Base-by-base conservation (phyloP, 768 basidiomycete genomes). In the Boletus huronensis region DNA sequence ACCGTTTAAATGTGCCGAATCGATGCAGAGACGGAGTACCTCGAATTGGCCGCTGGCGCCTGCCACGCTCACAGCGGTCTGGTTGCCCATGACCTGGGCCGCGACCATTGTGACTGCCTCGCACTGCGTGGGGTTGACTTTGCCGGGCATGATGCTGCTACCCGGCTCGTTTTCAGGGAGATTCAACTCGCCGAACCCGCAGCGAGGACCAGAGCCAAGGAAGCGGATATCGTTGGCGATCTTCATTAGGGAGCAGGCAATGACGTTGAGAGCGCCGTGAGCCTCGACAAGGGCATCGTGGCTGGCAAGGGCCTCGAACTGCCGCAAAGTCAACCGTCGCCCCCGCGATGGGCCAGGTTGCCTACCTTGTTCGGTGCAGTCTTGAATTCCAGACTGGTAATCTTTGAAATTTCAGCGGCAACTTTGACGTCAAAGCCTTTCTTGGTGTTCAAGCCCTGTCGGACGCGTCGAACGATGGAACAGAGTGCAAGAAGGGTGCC, bases 81-180 rank as follows among this genome's bases (percentile, higher is more conserved):
- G 90, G 75, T 98, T 99, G 39, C 97, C 97, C 74, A 98, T 96
- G 5, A 98, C 96, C 72, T 98, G 97, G 0, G 96, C 94, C 39
- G 93, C 92, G 23, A 98, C 93, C 97, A 98, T 98, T 10, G 97
- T 98, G 57, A 98, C 73, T 8, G 97, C 97, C 74, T 99, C 97
- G 63, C 97, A 98, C 70, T 99, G 97, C 5, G 97, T 99, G 11
- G 97, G 97, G 75, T 99, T 99, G 55, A 99, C 97, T 77, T 99
- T 98, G 57, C 97, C 97, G 7, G 95, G 97, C 97, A 99, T 99
- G 75, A 99, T 98, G 54, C 93, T 96, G 66, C 93, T 95, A 44
- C 97, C 97, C 41, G 97, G 97, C 74, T 99, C 97, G 71, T 99
- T 99, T 75, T 98, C 97, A 11, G 97, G 97, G 48, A 98, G 75